Evolutionary conservation across 257 asterid genomes (phyloP).

Genomic region (Solanum virginianum): DNA sequence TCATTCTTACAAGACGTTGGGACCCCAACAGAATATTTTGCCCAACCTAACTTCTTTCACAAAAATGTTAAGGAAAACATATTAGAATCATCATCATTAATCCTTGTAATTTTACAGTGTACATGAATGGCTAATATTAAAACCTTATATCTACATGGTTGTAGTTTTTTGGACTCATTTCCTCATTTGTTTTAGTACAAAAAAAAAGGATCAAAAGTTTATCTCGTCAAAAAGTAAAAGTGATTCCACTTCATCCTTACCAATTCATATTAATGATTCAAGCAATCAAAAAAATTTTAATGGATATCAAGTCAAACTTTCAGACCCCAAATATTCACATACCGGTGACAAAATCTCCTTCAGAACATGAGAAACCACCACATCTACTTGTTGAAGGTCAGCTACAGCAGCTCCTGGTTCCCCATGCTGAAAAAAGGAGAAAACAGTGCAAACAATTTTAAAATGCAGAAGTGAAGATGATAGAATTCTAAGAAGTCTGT

Average conservation of each 20-base stretch:
- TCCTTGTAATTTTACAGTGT: neutral
- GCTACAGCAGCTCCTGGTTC: slow-evolving; percentile 99
- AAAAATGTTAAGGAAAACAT: neutral
- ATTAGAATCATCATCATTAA: neutral
- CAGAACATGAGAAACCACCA: slow-evolving; percentile 84
- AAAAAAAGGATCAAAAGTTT: neutral
- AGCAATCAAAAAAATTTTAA: neutral
- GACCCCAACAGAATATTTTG: neutral
- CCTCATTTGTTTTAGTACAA: neutral
- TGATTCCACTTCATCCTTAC: neutral
- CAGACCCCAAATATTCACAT: slow-evolving; percentile 10
- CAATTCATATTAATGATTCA: neutral
- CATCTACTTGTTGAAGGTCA: slow-evolving; percentile 79
- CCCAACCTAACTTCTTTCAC: neutral
- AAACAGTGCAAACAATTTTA: neutral
- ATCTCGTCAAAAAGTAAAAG: neutral
- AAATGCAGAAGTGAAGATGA: neutral
- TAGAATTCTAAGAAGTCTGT: neutral
- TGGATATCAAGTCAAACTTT: neutral
- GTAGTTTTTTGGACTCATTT: neutral
- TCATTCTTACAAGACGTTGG: neutral
- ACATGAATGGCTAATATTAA: neutral
- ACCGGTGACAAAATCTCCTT: slow-evolving; percentile 76
- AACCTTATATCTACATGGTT: neutral
- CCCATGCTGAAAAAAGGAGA: slow-evolving; percentile 62